These are phyloP conservation scores for Malassezia equina DNA, from an alignment of 1,284 basidiomycete species.

Conservation along the genomic window DNA sequence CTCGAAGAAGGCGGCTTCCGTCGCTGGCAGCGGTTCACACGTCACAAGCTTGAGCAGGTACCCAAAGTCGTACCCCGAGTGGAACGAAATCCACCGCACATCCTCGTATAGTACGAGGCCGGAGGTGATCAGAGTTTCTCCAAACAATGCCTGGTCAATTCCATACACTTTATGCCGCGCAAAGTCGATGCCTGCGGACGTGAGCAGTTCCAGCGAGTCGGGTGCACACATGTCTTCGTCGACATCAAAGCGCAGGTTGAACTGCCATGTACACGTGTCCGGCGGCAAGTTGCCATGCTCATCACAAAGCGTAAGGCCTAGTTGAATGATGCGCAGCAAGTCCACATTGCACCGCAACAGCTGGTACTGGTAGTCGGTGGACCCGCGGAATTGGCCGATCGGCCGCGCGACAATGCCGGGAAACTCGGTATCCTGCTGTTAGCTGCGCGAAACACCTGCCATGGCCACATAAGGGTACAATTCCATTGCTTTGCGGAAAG, in stretches of 20 bases:
- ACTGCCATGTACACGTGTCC: constrained; percentile 89
- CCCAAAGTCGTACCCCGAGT: constrained; percentile 99
- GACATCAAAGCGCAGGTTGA: constrained; percentile 91
- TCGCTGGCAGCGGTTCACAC: constrained; percentile 70
- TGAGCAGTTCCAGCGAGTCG: constrained; percentile 85
- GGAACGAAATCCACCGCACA: constrained; percentile 94
- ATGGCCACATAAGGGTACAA: constrained; percentile 89
- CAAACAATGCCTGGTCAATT: constrained; percentile 87
- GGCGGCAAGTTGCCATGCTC: constrained; percentile 76
- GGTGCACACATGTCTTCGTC: constrained; percentile 96
- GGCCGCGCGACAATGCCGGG: constrained; percentile 95
- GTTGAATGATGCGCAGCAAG: constrained; percentile 91
- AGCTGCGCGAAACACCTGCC: constrained; percentile 42
- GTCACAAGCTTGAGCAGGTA: constrained; percentile 95
- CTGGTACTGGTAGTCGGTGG: constrained; percentile 97
- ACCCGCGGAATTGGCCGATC: constrained; percentile 89
- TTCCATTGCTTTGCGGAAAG: constrained; percentile 75
- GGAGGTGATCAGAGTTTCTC: constrained; percentile 90
- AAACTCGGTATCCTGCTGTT: constrained; percentile 73
- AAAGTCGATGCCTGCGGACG: constrained; percentile 92
- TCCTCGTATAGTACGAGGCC: constrained; percentile 81
- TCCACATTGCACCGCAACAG: constrained; percentile 95
- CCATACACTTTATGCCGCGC: constrained; percentile 83
- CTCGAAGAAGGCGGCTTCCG: constrained; percentile 83
- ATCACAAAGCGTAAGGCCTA: constrained; percentile 87